A percentile compares a stretch with the other conserved stretches of the same genome.
These are phyloP conservation scores for Musa troglodytarum DNA, from an alignment of 176 grass and related monocot genomes.

Conservation along the genomic window DNA sequence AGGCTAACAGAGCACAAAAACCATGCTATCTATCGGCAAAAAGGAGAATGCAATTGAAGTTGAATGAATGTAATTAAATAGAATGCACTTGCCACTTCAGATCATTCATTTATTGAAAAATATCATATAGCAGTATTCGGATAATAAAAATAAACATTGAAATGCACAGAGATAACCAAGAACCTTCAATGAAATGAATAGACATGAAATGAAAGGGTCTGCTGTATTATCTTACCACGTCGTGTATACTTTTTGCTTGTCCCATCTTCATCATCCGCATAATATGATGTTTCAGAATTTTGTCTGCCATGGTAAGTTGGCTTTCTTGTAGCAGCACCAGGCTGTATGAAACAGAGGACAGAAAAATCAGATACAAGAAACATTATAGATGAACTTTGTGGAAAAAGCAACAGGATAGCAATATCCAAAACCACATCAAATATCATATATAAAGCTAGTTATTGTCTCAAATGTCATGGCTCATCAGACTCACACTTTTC, in stretches of 20 bases:
- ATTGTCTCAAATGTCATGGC: constrained; percentile 23
- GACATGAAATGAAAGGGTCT: neutral
- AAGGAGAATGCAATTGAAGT: neutral
- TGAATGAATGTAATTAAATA: neutral
- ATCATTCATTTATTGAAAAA: neutral
- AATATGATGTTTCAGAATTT: constrained; percentile 88
- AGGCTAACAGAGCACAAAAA: neutral
- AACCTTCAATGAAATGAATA: neutral
- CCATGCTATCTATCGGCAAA: neutral
- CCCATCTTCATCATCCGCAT: constrained; percentile 95
- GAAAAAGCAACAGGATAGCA: neutral
- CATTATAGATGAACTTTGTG: neutral
- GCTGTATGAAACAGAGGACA: constrained; percentile 43
- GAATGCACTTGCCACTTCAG: neutral
- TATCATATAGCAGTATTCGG: neutral
- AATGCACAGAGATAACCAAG: neutral
- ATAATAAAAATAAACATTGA: neutral
- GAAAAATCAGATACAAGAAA: neutral
- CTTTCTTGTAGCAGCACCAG: constrained; percentile 83
- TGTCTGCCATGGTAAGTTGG: constrained; percentile 58
- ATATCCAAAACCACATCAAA: neutral
- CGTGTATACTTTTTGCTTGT: constrained; percentile 82
- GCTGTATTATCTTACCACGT: constrained; percentile 53
- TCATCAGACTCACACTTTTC: constrained; percentile 62
- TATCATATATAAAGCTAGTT: neutral